These are phyloP conservation scores for Neurospora sp. DNA, from an alignment of 495 filamentous ascomycete genomes.

Conservation along the genomic window DNA sequence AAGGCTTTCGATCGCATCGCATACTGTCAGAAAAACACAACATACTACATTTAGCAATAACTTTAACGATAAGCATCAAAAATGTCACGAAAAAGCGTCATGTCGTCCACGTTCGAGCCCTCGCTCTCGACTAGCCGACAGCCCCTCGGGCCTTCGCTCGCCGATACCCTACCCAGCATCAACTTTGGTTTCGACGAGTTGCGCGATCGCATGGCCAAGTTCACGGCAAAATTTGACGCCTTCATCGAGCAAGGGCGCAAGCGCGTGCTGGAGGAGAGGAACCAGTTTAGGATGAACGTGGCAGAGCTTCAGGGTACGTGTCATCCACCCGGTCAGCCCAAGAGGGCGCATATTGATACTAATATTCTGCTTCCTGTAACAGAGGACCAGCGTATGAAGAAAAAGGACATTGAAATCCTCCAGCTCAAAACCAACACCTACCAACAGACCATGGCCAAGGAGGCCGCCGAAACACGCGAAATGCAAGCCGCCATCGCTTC, in stretches of 20 bases:
- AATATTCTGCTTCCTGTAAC: conserved; percentile 1
- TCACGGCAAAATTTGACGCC: conserved; percentile 82
- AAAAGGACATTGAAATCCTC: conserved; percentile 76
- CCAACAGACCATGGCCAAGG: conserved; percentile 71
- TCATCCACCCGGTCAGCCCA: not conserved
- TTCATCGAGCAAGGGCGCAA: conserved; percentile 89
- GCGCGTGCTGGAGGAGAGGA: conserved; percentile 81
- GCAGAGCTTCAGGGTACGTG: conserved; percentile 75
- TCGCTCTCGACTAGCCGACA: conserved; percentile 68
- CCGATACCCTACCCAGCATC: conserved; percentile 77
- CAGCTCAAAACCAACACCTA: conserved; percentile 66
- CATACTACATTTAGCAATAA: conserved; percentile 2
- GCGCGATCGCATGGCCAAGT: conserved; percentile 87
- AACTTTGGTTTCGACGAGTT: conserved; percentile 96
- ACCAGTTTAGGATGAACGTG: conserved; percentile 83
- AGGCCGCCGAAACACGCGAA: conserved; percentile 77
- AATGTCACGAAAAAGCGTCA: conserved; percentile 21
- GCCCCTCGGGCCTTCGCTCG: conserved; percentile 42
- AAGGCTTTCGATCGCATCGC: not conserved
- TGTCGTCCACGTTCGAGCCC: conserved; percentile 66
- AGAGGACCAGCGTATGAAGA: conserved; percentile 89
- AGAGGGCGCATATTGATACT: not conserved
- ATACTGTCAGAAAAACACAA: not conserved
- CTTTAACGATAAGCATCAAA: conserved; percentile 1
- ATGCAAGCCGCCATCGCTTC: conserved; percentile 72